phyloP scores from a whole-genome alignment of 495 filamentous ascomycete genomes.

The Collariella sp. region DNA sequence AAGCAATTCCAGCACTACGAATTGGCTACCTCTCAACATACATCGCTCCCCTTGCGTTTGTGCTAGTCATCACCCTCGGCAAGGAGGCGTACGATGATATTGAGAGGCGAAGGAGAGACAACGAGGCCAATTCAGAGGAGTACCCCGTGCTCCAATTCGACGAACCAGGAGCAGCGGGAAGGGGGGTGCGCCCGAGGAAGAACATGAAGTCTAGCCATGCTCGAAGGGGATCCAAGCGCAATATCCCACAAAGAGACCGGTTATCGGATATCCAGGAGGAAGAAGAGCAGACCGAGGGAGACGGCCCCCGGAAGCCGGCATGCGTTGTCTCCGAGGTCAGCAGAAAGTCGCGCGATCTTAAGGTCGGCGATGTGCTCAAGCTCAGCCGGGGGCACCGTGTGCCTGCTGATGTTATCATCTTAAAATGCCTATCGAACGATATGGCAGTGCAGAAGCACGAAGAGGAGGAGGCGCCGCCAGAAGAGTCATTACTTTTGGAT shows the following conservation, averaged over 20 bases:
- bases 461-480: conserved; percentile 20
- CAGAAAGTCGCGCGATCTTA: conserved; percentile 80
- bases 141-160: conserved; percentile 72
- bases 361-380: conserved; percentile 90
- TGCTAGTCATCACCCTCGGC: conserved; percentile 81
- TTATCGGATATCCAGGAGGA: conserved; percentile 46
- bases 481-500: conserved; percentile 36
- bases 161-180: conserved; percentile 29
- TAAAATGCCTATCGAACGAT: conserved; percentile 74
- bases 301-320: conserved; percentile 31
- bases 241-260: conserved; percentile 33
- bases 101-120: conserved; percentile 70
- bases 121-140: conserved; percentile 87
- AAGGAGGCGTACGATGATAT: conserved; percentile 98
- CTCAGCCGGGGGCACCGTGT: conserved; percentile 84
- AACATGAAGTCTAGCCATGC: conserved; percentile 31
- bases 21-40: conserved; percentile 96
- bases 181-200: conserved; percentile 22
- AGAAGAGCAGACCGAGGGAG: conserved; percentile 43
- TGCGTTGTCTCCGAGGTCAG: conserved; percentile 51
- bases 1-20: conserved; percentile 76
- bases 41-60: conserved; percentile 84
- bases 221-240: conserved; percentile 24
- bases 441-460: conserved; percentile 21
- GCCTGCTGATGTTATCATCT: conserved; percentile 87